Percentiles rank a stretch among this genome's conserved stretches.
Conservation (phyloP, 2,329 filamentous ascomycete species). For the Talaromyces sp. region DNA sequence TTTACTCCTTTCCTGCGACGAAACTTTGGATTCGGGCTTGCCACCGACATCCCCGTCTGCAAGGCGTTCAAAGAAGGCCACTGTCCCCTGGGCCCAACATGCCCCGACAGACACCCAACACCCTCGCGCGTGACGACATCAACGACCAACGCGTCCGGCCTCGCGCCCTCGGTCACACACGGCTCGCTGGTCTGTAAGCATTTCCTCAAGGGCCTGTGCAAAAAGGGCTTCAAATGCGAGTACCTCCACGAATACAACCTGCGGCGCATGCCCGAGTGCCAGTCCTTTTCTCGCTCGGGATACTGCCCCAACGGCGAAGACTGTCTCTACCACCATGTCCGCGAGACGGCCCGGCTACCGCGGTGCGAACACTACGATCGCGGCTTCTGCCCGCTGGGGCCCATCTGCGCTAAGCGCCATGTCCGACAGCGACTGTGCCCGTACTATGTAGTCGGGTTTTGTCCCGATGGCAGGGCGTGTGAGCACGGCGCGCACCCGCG, state of each 20-base stretch:
- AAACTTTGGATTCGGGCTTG: conserved; percentile 79
- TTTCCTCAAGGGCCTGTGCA: conserved; percentile 94
- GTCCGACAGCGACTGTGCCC: conserved; percentile 74
- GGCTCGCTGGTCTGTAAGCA: conserved; percentile 88
- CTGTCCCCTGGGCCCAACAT: conserved; percentile 79
- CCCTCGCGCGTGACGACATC: conserved; percentile 42
- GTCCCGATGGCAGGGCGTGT: conserved; percentile 74
- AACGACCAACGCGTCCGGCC: conserved; percentile 38
- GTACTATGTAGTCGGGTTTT: conserved; percentile 91
- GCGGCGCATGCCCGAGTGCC: conserved; percentile 96
- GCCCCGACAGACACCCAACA: conserved; percentile 74
- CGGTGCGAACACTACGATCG: conserved; percentile 89
- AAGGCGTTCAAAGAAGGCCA: conserved; percentile 80
- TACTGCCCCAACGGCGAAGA: conserved; percentile 97
- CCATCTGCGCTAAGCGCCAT: conserved; percentile 82
- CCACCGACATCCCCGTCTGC: conserved; percentile 74
- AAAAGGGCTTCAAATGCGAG: conserved; percentile 95
- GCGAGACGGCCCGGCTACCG: conserved; percentile 72
- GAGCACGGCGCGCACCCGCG: conserved; percentile 76
- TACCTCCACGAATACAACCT: conserved; percentile 99
- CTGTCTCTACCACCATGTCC: conserved; percentile 87
- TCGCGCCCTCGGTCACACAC: conserved; percentile 37
- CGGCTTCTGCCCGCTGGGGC: conserved; percentile 90
- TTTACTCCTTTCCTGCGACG: conserved; percentile 81
- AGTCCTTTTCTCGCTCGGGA: conserved; percentile 87